These are phyloP conservation scores for Cercophora sp. DNA, from an alignment of 495 filamentous ascomycete genomes.

Conservation along the genomic window DNA sequence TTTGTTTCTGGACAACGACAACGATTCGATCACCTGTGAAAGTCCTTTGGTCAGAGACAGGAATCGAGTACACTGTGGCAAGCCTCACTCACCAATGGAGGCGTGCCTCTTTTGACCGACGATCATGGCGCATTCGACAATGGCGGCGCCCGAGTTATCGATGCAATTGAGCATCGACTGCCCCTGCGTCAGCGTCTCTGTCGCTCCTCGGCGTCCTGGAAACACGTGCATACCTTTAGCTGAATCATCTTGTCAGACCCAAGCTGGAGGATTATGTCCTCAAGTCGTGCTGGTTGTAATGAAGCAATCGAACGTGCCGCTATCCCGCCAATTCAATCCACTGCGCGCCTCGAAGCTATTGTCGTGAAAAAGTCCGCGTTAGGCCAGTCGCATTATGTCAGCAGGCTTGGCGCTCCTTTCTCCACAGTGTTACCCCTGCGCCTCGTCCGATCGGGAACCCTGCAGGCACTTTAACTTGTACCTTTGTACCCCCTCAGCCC, in stretches of 20 bases:
- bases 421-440: neutral
- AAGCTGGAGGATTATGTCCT: constrained; percentile 10
- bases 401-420: neutral
- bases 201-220: too few relatives aligned
- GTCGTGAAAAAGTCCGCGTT: neutral
- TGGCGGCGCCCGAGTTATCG: constrained; percentile 97
- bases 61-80: neutral
- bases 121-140: constrained; percentile 94
- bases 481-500: constrained; percentile 12
- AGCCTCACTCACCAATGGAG: constrained; percentile 68
- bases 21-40: constrained; percentile 90
- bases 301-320: neutral
- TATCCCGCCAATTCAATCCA: neutral
- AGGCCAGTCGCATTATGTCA: constrained; percentile 20
- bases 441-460: constrained; percentile 16
- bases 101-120: constrained; percentile 86
- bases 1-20: constrained; percentile 94
- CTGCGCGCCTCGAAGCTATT: neutral
- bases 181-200: constrained; percentile 18
- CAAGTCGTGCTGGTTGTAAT: neutral
- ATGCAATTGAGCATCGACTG: constrained; percentile 99
- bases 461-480: constrained; percentile 21
- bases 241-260: constrained; percentile 79
- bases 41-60: neutral
- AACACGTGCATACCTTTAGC: constrained; percentile 69